A percentile compares a stretch with the other conserved stretches of the same genome.
phyloP scores from a whole-genome alignment of 495 filamentous ascomycete species.

The Tuber brumale region DNA sequence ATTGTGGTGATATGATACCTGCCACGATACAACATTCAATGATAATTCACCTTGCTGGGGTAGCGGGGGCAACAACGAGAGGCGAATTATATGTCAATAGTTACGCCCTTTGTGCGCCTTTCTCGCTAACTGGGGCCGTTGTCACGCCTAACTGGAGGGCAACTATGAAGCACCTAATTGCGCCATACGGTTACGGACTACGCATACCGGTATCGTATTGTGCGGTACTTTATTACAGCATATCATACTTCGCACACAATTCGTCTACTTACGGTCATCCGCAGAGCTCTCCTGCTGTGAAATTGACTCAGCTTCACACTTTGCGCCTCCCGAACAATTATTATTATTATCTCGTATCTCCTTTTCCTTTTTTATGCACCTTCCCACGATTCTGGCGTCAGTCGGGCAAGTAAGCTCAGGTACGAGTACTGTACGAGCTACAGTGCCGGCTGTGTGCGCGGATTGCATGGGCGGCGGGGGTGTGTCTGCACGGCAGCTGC shows the following conservation, averaged over 20 bases:
- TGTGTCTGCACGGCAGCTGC: background rate
- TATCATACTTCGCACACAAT: background rate
- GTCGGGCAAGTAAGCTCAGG: background rate
- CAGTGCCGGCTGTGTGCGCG: background rate
- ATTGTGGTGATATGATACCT: background rate
- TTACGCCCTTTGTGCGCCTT: background rate
- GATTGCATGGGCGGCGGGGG: background rate
- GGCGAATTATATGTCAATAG: background rate
- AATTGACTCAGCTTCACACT: slow-evolving; percentile 1
- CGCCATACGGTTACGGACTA: background rate
- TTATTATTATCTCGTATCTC: background rate
- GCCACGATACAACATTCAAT: background rate
- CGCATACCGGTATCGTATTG: background rate
- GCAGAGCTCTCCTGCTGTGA: background rate
- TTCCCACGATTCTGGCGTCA: background rate
- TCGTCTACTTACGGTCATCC: background rate
- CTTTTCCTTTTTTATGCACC: background rate
- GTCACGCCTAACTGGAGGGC: background rate
- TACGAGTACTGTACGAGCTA: background rate
- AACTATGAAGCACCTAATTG: background rate
- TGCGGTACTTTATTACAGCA: background rate
- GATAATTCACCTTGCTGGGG: background rate
- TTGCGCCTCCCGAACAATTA: background rate
- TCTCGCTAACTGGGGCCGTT: background rate
- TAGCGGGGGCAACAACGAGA: background rate